Percentiles rank a stretch among this genome's conserved stretches.
Conservation (phyloP, 2,329 filamentous ascomycete species). For the Exophiala bonariae region DNA sequence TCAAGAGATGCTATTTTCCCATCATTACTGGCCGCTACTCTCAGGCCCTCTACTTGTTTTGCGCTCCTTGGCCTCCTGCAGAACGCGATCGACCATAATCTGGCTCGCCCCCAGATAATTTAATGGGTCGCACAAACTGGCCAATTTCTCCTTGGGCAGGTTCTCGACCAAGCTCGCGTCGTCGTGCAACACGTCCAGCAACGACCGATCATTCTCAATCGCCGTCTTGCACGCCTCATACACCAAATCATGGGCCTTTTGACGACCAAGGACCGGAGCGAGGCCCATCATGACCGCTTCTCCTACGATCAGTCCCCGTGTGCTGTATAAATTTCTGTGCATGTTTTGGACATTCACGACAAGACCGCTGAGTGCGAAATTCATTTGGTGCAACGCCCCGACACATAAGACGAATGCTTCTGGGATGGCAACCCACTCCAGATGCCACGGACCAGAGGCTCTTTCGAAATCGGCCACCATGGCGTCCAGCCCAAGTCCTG, state of each 20-base stretch:
- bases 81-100: slow-evolving; percentile 24
- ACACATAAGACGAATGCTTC: slow-evolving; percentile 55
- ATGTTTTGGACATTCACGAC: slow-evolving; percentile 53
- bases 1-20: too few species aligned
- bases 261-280: slow-evolving; percentile 53
- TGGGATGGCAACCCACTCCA: slow-evolving; percentile 59
- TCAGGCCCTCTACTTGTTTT: too few species aligned
- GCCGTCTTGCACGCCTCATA: slow-evolving; percentile 55
- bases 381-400: slow-evolving; percentile 54
- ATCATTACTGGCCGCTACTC: too few species aligned
- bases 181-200: slow-evolving; percentile 45
- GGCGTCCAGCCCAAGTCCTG: slow-evolving; percentile 53
- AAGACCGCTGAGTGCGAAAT: slow-evolving; percentile 54
- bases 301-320: slow-evolving; percentile 55
- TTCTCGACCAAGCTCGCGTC: slow-evolving; percentile 43
- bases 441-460: slow-evolving; percentile 59
- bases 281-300: slow-evolving; percentile 64
- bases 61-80: background rate
- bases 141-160: slow-evolving; percentile 48
- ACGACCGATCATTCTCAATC: slow-evolving; percentile 45
- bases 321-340: slow-evolving; percentile 52
- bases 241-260: slow-evolving; percentile 57
- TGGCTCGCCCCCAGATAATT: slow-evolving; percentile 41
- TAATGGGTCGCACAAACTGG: slow-evolving; percentile 56
- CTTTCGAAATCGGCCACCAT: slow-evolving; percentile 62